Percentiles rank a stretch among this genome's conserved stretches.
Conservation (phyloP, 371 early-diverging fungal species). For the Actinomortierella ambigua region DNA sequence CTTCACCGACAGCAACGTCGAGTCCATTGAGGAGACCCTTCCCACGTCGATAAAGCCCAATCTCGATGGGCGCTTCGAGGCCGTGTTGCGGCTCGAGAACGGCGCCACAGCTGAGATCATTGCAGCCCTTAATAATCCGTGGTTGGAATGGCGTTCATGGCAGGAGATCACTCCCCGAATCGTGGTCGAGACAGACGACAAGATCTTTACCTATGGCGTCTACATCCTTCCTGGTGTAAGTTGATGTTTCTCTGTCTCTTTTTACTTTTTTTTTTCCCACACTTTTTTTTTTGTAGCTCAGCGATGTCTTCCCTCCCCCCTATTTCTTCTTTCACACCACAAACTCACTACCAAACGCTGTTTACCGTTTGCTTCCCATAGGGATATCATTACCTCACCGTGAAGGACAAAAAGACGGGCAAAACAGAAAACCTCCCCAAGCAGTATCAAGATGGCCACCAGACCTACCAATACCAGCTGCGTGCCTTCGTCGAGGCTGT, state of each 20-base stretch:
- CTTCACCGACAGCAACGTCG: constrained; percentile 27
- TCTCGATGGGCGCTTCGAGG: constrained; percentile 33
- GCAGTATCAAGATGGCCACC: constrained; percentile 34
- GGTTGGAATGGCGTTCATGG: constrained; percentile 20
- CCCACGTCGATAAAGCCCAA: constrained; percentile 18
- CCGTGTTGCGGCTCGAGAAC: constrained; percentile 12
- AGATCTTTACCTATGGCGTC: constrained; percentile 38
- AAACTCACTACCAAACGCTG: too few relatives aligned
- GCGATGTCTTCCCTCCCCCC: too few relatives aligned
- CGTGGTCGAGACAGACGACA: constrained; percentile 32
- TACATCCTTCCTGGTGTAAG: constrained; percentile 40
- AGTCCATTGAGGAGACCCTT: constrained; percentile 13
- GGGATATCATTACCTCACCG: constrained; percentile 42
- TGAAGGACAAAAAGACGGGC: constrained; percentile 32
- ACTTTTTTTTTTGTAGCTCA: too few relatives aligned
- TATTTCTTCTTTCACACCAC: too few relatives aligned
- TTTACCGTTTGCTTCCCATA: too few relatives aligned
- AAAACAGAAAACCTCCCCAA: constrained; percentile 28
- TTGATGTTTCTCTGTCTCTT: neutral
- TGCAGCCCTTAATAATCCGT: constrained; percentile 17
- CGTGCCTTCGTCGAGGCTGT: constrained; percentile 45
- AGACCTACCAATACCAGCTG: constrained; percentile 49
- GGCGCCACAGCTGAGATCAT: constrained; percentile 4
- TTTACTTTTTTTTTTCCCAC: neutral
- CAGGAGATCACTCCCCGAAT: constrained; percentile 9